Evolutionary conservation across 78 protist species (phyloP), one percentile per base, ranked within the genome.

Genomic region (Emiliania huxleyi): DNA sequence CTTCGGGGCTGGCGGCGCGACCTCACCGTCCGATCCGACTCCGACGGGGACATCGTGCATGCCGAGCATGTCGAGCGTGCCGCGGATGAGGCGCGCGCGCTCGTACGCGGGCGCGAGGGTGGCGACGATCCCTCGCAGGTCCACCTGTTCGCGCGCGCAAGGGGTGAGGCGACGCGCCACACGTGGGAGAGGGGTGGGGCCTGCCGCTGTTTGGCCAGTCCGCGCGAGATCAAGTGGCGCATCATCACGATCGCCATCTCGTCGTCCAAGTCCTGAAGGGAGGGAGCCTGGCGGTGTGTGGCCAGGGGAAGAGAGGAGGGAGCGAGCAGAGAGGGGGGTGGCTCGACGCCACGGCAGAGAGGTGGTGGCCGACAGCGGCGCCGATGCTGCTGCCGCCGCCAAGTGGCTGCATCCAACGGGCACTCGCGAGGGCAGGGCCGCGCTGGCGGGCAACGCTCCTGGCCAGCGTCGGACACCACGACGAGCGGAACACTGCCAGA

Each of bases 1-100:
- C n/a, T n/a, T n/a, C n/a, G n/a, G n/a, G n/a, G n/a, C n/a, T n/a
- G n/a, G n/a, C n/a, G n/a, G n/a, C n/a, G n/a, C n/a, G n/a, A n/a
- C n/a, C n/a, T n/a, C n/a, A n/a, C n/a, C 84, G 84, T 73, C 84
- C 46, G 84, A 22, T 12, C 84, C 84, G 29, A 73, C 19, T 18
- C 84, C 84, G 25, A 73, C 84, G 45, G 84, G 84, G 23, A 73
- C 45, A 15, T 12, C 22, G 84, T 73, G 84, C 46, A 73, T 2
- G 44, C 37, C 44, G 44, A 73, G 84, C 84, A 73, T 12, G 84
- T 73, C 84, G 84, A 73, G 84, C 44, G 84, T 73, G 84, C 84
- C 84, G 84, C 84, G 84, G 29, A 38, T 33, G 46, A 73, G 84
- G 29, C 40, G 84, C 44, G 84, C 84, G 45, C 84, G 84, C 46